Base-by-base conservation (phyloP, 768 basidiomycete genomes). In the Lentinula sp. region DNA sequence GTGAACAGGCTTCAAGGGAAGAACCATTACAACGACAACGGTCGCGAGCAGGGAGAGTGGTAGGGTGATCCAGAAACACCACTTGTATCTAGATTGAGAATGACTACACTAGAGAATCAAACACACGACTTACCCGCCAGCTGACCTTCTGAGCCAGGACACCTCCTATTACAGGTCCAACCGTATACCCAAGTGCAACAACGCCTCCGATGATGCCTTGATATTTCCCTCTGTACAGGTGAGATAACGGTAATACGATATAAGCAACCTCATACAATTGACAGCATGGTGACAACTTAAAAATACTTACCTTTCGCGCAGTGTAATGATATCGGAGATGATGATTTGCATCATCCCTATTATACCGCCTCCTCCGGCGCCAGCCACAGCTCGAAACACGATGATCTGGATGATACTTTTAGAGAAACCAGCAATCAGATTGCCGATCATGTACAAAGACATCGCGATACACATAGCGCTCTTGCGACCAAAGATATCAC, bases 11-110 rank as follows among this genome's bases (percentile, higher is more conserved):
- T 87, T 86, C n/a, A 90, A 74, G 0, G 90, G 90, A 0, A 92
- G 76, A 9, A 88, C 71, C 62, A 87, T 81, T 16, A 81, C 65
- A 3, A 90, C 83, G 15, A 86, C 80, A 18, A 77, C 70, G 23
- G 86, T 79, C 0, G 85, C 79, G 42, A 73, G 66, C 12, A 81
- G 70, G 0, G 86, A 83, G 2, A 87, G 66, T 0, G 88, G 88
- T 1, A 90, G 75, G 23, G 82, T 86, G 51, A 90, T 77, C 84
- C 87, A 90, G 70, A 88, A 88, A 67, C 87, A 88, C 88, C 88
- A 90, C 83, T 86, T 51, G 2, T 37, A 15, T 18, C 3, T 16
- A 35, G 9, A 33, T 18, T n/a, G 32, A 36, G n/a, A 57, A 33
- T n/a, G 41, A 41, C 33, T 50, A 10, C 23, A 45, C 18, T 39